Percentiles rank a stretch among this genome's conserved stretches.
phyloP scores from a whole-genome alignment of 2,329 filamentous ascomycete species.

The Claviceps sp. region DNA sequence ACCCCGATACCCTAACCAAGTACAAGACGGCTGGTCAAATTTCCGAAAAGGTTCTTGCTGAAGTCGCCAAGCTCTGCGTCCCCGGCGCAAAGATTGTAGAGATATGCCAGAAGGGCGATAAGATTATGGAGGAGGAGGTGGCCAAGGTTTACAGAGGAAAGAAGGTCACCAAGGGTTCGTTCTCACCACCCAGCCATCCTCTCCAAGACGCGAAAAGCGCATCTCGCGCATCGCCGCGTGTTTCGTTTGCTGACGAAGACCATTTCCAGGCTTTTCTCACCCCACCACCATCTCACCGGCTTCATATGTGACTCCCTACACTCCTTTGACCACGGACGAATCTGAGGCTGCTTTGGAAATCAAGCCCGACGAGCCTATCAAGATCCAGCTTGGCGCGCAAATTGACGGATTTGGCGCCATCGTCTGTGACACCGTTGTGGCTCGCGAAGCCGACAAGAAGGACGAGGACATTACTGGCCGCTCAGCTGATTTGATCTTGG shows the following conservation, averaged over 20 bases:
- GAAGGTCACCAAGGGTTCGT: conserved; percentile 80
- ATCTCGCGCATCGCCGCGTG: not conserved
- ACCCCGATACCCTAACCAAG: conserved; percentile 93
- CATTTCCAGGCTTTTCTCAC: conserved; percentile 61
- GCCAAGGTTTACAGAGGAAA: conserved; percentile 97
- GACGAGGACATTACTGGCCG: conserved; percentile 58
- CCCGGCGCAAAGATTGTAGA: conserved; percentile 87
- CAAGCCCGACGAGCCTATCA: conserved; percentile 76
- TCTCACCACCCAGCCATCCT: not conserved
- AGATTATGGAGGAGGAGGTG: conserved; percentile 85
- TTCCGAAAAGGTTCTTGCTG: conserved; percentile 87
- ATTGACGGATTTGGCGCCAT: conserved; percentile 96
- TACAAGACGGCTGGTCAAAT: conserved; percentile 96
- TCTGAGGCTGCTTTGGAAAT: conserved; percentile 70
- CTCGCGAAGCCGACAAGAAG: conserved; percentile 47
- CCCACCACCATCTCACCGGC: conserved; percentile 91
- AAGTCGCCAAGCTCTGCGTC: conserved; percentile 59
- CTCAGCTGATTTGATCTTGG: conserved; percentile 75
- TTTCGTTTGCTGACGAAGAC: conserved; percentile 3
- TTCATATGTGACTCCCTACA: conserved; percentile 93
- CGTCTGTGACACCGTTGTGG: conserved; percentile 82
- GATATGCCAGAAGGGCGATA: conserved; percentile 91
- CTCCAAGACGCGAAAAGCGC: not conserved
- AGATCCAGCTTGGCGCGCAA: conserved; percentile 98
- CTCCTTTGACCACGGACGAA: conserved; percentile 74